Conservation (phyloP, 345 rosid species). For the Hypericum perforatum region DNA sequence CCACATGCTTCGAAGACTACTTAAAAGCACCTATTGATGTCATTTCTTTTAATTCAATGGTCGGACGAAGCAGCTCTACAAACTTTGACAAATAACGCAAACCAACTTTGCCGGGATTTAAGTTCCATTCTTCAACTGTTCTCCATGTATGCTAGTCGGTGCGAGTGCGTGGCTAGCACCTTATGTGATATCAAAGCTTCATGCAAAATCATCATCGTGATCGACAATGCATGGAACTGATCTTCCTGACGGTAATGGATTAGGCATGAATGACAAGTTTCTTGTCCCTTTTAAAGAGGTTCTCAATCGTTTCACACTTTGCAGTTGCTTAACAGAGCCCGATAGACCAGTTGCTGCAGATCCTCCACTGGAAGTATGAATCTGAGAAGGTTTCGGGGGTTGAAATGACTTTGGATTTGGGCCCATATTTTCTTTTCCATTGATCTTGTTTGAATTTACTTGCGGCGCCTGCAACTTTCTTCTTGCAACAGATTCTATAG, state of each 20-base stretch:
- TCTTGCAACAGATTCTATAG: constrained; percentile 47
- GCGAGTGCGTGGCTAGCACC: too few relatives aligned
- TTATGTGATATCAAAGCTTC: neutral
- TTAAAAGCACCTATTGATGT: too few relatives aligned
- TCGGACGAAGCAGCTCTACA: too few relatives aligned
- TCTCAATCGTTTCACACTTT: constrained; percentile 25
- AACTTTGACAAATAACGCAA: too few relatives aligned
- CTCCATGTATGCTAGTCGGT: too few relatives aligned
- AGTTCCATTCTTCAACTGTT: too few relatives aligned
- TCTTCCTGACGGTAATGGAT: constrained; percentile 33
- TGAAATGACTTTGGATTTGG: constrained; percentile 24
- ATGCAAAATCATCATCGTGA: neutral
- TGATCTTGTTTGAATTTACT: constrained; percentile 13
- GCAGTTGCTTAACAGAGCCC: constrained; percentile 20
- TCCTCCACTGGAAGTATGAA: constrained; percentile 18
- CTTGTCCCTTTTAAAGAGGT: constrained; percentile 19
- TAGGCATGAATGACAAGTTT: constrained; percentile 10
- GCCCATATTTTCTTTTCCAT: constrained; percentile 22
- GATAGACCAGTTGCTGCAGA: constrained; percentile 16
- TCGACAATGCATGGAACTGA: neutral
- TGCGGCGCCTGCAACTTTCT: constrained; percentile 22
- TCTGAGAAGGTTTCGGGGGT: constrained; percentile 25
- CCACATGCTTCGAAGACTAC: too few relatives aligned
- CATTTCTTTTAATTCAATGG: too few relatives aligned
- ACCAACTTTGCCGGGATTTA: too few relatives aligned